Conservation (phyloP, 139 green algal species). For the Chlamydomonas incerta region DNA sequence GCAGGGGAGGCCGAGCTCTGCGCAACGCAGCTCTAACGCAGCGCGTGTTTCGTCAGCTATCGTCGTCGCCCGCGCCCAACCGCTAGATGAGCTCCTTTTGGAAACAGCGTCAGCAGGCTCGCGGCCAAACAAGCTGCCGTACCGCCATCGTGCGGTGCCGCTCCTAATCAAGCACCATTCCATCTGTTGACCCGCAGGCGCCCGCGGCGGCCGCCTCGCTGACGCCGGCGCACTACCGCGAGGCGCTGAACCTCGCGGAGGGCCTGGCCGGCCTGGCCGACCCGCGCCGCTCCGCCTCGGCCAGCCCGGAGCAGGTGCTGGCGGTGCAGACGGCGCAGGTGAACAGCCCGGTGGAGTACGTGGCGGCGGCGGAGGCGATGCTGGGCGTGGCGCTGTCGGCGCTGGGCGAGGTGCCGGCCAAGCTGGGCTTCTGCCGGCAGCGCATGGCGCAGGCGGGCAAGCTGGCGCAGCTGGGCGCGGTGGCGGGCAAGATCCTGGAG, state of each 20-base stretch:
- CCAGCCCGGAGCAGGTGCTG: constrained; percentile 27
- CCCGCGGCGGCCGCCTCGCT: not conserved
- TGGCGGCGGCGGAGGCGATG: constrained; percentile 37
- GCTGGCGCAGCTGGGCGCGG: constrained; percentile 45
- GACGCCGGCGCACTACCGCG: constrained; percentile 52
- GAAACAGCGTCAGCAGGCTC: too few species aligned
- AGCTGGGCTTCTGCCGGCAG: constrained; percentile 52
- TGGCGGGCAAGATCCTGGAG: constrained; percentile 20
- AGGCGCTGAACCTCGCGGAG: constrained; percentile 45
- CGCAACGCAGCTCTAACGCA: too few species aligned
- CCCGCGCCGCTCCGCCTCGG: constrained; percentile 15
- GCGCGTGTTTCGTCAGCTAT: too few species aligned
- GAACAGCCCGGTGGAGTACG: constrained; percentile 32
- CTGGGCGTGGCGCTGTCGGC: constrained; percentile 46
- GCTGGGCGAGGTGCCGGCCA: constrained; percentile 51
- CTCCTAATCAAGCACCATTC: too few species aligned
- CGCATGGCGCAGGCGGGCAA: constrained; percentile 54
- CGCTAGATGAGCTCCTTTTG: too few species aligned
- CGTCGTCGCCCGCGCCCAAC: too few species aligned
- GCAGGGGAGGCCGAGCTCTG: too few species aligned
- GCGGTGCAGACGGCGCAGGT: constrained; percentile 7
- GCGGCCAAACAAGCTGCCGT: too few species aligned
- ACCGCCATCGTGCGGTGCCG: too few species aligned
- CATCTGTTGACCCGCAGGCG: not conserved
- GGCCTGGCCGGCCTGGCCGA: constrained; percentile 45